Percentiles rank a stretch among this genome's conserved stretches.
These are phyloP conservation scores for Fulvia fulva DNA, from an alignment of 2,329 filamentous ascomycete genomes.

Conservation along the genomic window DNA sequence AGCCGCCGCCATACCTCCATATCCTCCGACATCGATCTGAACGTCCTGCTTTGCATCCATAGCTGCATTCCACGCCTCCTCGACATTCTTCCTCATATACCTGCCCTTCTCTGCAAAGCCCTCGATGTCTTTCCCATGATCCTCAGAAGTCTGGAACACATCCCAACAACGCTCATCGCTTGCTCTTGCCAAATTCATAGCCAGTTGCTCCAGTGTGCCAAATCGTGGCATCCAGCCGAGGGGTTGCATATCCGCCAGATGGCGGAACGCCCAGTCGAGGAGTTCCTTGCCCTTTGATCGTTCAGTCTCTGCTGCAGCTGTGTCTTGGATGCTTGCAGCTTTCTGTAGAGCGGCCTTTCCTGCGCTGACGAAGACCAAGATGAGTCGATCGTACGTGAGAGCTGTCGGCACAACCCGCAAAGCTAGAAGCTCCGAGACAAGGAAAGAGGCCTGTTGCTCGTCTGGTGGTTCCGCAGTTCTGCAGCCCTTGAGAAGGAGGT, in stretches of 20 bases:
- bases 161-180: constrained; percentile 34
- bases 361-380: constrained; percentile 49
- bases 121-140: constrained; percentile 24
- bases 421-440: constrained; percentile 59
- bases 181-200: constrained; percentile 22
- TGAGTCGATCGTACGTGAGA: constrained; percentile 60
- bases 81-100: constrained; percentile 25
- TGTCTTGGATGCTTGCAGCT: not conserved
- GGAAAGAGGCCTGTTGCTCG: constrained; percentile 56
- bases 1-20: not conserved
- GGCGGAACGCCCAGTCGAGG: constrained; percentile 30
- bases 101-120: constrained; percentile 27
- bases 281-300: constrained; percentile 21
- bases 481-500: constrained; percentile 45
- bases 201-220: constrained; percentile 30
- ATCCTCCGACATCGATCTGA: not conserved
- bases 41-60: not conserved
- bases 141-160: constrained; percentile 31
- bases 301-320: not conserved
- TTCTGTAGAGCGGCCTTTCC: constrained; percentile 15
- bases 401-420: constrained; percentile 52
- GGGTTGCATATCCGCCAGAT: constrained; percentile 34
- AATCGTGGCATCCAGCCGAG: constrained; percentile 31
- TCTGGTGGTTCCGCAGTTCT: constrained; percentile 30
- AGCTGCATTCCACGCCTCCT: constrained; percentile 21